A percentile compares a stretch with the other conserved stretches of the same genome.
phyloP scores from a whole-genome alignment of 768 basidiomycete genomes.

The Pulveroboletus sp. region DNA sequence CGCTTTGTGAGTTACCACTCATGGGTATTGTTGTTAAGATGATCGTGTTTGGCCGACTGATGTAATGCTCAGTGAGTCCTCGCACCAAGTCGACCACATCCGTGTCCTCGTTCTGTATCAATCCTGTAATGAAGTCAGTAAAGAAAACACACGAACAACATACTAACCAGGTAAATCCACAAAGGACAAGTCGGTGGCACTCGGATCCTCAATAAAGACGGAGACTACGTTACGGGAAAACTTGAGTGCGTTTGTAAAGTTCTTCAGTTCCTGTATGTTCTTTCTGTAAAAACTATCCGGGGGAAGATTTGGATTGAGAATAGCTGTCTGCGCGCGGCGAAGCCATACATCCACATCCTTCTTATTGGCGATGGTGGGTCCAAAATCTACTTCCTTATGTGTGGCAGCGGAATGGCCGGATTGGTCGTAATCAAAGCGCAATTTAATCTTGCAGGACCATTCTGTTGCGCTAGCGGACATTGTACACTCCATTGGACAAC shows the following conservation, averaged over 20 bases:
- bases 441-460: slow-evolving; percentile 46
- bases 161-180: slow-evolving; percentile 52
- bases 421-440: slow-evolving; percentile 35
- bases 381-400: slow-evolving; percentile 23
- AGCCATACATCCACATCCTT: slow-evolving; percentile 39
- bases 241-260: slow-evolving; percentile 18
- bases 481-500: slow-evolving; percentile 54
- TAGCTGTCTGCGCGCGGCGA: slow-evolving; percentile 46
- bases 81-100: slow-evolving; percentile 45
- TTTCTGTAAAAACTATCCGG: slow-evolving; percentile 21
- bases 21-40: slow-evolving; percentile 68
- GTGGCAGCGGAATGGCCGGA: slow-evolving; percentile 21
- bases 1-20: slow-evolving; percentile 40
- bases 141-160: neutral
- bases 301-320: slow-evolving; percentile 31
- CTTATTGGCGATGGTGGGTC: slow-evolving; percentile 29
- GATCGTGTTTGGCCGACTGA: slow-evolving; percentile 49
- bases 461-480: slow-evolving; percentile 38
- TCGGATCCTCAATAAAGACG: slow-evolving; percentile 43
- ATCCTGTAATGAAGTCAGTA: slow-evolving; percentile 34
- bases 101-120: slow-evolving; percentile 54
- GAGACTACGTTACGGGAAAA: slow-evolving; percentile 55
- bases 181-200: slow-evolving; percentile 47
- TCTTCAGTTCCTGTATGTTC: slow-evolving; percentile 25
- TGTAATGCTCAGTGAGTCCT: slow-evolving; percentile 46